These are phyloP conservation scores for Cylindrotheca closterium DNA, from an alignment of 108 stramenopile genomes.

Conservation along the genomic window DNA sequence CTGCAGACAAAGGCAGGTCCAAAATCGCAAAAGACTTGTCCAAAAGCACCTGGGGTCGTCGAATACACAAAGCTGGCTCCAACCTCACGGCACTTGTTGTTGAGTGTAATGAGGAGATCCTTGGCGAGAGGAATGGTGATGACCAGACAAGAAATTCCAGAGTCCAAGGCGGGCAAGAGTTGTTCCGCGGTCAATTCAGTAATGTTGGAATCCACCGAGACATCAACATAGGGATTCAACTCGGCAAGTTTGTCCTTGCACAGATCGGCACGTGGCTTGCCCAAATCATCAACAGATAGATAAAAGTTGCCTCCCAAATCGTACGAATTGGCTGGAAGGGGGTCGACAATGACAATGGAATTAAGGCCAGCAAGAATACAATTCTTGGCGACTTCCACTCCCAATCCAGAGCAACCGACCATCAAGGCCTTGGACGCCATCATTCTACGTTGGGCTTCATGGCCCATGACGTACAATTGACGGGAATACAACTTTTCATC, in stretches of 20 bases:
- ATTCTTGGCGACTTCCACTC: conserved; percentile 95
- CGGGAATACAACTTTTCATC: conserved; percentile 98
- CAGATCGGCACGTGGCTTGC: conserved; percentile 51
- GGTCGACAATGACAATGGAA: conserved; percentile 74
- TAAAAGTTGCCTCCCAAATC: conserved; percentile 91
- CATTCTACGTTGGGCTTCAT: conserved; percentile 97
- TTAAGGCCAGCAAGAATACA: conserved; percentile 91
- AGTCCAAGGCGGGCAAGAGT: conserved; percentile 48
- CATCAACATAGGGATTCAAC: conserved; percentile 86
- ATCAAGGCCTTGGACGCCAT: conserved; percentile 89
- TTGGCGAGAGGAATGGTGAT: conserved; percentile 76
- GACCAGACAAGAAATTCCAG: conserved; percentile 54
- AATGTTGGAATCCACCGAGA: conserved; percentile 56
- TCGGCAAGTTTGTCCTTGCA: conserved; percentile 66
- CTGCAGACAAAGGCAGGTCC: conserved; percentile 83
- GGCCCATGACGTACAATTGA: conserved; percentile 99
- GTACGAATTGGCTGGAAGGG: conserved; percentile 52
- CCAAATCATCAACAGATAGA: conserved; percentile 39
- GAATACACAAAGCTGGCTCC: conserved; percentile 79
- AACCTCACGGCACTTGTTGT: conserved; percentile 71
- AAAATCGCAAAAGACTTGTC: conserved; percentile 95
- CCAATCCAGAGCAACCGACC: conserved; percentile 89
- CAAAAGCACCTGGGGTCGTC: conserved; percentile 84
- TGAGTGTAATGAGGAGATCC: conserved; percentile 55
- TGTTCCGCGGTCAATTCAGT: conserved; percentile 49